A percentile compares a stretch with the other conserved stretches of the same genome.
phyloP scores from a whole-genome alignment of 2,329 filamentous ascomycete genomes.

The Cadophora malorum region DNA sequence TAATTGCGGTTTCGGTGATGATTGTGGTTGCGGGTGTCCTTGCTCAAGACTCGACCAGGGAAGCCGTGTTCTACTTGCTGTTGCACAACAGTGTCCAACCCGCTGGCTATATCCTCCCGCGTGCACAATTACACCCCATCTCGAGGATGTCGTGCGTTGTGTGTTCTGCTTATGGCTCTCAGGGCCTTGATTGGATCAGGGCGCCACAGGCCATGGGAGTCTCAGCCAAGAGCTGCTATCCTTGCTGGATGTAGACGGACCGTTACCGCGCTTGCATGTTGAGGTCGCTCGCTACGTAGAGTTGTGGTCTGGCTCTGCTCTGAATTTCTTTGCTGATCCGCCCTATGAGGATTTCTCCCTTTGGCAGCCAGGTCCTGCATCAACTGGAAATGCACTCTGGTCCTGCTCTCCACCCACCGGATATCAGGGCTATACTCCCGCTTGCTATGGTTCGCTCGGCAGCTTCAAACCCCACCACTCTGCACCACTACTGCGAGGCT shows the following conservation, averaged over 20 bases:
- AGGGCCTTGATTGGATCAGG: constrained; percentile 31
- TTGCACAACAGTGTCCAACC: constrained; percentile 9
- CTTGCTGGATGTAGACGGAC: constrained; percentile 36
- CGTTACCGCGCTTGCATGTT: constrained; percentile 40
- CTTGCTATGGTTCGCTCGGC: constrained; percentile 29
- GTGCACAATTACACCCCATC: constrained; percentile 8
- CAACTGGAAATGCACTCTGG: constrained; percentile 5
- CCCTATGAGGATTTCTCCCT: constrained; percentile 27
- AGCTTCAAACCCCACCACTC: constrained; percentile 17
- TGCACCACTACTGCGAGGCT: constrained; percentile 27
- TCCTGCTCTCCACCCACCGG: constrained; percentile 28
- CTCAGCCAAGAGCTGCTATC: constrained; percentile 33
- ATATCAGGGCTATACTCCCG: constrained; percentile 28
- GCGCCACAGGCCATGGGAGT: constrained; percentile 32
- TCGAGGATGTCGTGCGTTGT: constrained; percentile 39
- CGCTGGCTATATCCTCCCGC: not conserved
- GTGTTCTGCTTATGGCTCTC: constrained; percentile 12
- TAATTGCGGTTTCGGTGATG: not conserved
- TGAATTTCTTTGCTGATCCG: constrained; percentile 36
- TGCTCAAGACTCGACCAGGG: constrained; percentile 11
- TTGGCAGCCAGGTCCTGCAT: not conserved
- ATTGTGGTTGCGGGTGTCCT: not conserved
- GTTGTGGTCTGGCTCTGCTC: constrained; percentile 4
- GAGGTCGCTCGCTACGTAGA: not conserved
- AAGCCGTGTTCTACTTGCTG: constrained; percentile 11